A percentile compares a stretch with the other conserved stretches of the same genome.
Conservation (phyloP, 345 rosid species). For the Erodium maritimum region DNA sequence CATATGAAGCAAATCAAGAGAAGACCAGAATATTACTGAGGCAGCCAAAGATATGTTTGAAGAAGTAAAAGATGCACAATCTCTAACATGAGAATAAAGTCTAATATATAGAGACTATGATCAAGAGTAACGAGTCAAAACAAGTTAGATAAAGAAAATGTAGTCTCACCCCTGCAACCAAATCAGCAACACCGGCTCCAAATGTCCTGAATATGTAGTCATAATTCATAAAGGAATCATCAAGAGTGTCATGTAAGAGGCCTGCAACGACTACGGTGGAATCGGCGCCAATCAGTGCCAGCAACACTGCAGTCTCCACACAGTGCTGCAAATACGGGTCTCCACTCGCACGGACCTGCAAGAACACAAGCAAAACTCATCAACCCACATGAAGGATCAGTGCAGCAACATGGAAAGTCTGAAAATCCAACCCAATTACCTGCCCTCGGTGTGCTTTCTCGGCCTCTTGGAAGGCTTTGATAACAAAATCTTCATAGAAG, state of each 20-base stretch:
- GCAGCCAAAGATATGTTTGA: background rate
- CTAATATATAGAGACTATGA: too few species aligned
- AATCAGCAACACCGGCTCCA: conserved; percentile 81
- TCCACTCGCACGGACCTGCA: conserved; percentile 86
- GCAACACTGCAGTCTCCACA: conserved; percentile 75
- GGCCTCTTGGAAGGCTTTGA: conserved; percentile 79
- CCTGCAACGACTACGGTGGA: conserved; percentile 87
- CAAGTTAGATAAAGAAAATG: background rate
- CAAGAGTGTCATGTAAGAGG: conserved; percentile 82
- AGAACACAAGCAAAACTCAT: conserved; percentile 10
- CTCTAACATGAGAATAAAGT: too few species aligned
- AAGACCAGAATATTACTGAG: background rate
- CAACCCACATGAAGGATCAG: too few species aligned
- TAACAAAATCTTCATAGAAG: conserved; percentile 50
- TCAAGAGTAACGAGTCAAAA: too few species aligned
- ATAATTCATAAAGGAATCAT: conserved; percentile 67
- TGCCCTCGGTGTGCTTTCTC: conserved; percentile 94
- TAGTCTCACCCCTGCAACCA: conserved; percentile 83
- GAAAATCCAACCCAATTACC: conserved; percentile 27
- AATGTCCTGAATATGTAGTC: conserved; percentile 53
- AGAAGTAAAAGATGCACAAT: too few species aligned
- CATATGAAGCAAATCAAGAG: background rate
- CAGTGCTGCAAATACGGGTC: conserved; percentile 97
- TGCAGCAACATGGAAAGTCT: background rate
- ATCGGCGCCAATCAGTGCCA: conserved; percentile 74